These are phyloP conservation scores for Paxillus rubicundulus DNA, from an alignment of 768 basidiomycete species.

Conservation along the genomic window DNA sequence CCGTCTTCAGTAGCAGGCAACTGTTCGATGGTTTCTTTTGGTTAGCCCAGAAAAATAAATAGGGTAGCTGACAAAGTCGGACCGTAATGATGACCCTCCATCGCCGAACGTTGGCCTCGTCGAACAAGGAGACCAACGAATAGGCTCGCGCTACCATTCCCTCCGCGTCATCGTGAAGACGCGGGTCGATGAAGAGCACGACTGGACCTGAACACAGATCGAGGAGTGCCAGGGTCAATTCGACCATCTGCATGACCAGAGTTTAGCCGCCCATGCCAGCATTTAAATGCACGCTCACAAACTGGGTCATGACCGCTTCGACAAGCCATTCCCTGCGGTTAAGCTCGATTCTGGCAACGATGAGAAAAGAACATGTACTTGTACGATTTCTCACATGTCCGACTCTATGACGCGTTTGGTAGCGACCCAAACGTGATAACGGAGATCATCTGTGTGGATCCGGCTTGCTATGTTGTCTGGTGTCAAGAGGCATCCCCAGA, in stretches of 20 bases:
- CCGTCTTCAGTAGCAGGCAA: constrained; percentile 59
- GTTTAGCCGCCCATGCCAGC: not conserved
- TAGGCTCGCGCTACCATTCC: constrained; percentile 44
- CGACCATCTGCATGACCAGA: constrained; percentile 42
- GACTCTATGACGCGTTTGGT: constrained; percentile 29
- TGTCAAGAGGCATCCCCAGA: constrained; percentile 34
- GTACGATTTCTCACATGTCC: constrained; percentile 10
- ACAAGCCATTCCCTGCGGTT: constrained; percentile 17
- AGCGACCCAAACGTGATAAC: constrained; percentile 36
- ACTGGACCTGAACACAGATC: constrained; percentile 48
- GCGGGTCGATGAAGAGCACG: constrained; percentile 51
- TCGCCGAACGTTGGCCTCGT: constrained; percentile 36
- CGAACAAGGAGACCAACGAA: constrained; percentile 41
- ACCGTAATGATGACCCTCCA: constrained; percentile 52
- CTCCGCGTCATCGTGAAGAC: constrained; percentile 34
- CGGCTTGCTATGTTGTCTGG: constrained; percentile 30
- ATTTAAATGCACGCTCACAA: constrained; percentile 25
- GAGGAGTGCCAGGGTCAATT: constrained; percentile 44
- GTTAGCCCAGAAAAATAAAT: not conserved
- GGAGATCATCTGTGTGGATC: constrained; percentile 24
- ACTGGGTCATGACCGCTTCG: constrained; percentile 24
- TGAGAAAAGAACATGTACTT: not conserved
- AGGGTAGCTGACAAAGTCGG: constrained; percentile 14
- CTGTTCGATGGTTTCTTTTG: constrained; percentile 26
- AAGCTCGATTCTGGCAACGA: constrained; percentile 11